phyloP scores from a whole-genome alignment of 345 rosid species.

The Clausena lansium region DNA sequence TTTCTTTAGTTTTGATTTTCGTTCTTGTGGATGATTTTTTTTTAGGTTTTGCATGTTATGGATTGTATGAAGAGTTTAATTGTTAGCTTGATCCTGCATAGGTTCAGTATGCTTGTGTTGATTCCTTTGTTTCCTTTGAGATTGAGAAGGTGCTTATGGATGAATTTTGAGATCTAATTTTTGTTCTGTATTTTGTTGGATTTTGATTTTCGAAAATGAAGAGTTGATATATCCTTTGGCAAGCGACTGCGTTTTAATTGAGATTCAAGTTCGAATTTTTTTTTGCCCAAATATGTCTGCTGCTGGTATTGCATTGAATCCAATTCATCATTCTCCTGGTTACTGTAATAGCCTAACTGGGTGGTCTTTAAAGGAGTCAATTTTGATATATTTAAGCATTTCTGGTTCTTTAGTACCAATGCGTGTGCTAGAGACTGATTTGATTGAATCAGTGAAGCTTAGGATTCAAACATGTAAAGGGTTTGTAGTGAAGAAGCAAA shows the following conservation, averaged over 20 bases:
- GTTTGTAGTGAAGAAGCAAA: constrained; percentile 74
- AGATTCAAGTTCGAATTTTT: too few relatives aligned
- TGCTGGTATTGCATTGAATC: constrained; percentile 64
- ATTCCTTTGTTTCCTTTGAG: constrained; percentile 37
- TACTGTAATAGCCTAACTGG: constrained; percentile 28
- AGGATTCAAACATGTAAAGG: constrained; percentile 85
- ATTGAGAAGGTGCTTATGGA: constrained; percentile 27
- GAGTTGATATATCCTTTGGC: too few relatives aligned
- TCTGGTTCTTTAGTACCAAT: constrained; percentile 68
- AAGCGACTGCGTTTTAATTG: too few relatives aligned
- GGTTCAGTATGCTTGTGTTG: constrained; percentile 51
- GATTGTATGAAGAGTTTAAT: too few relatives aligned
- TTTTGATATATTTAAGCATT: constrained; percentile 54
- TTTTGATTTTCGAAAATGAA: background rate
- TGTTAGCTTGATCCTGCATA: constrained; percentile 32
- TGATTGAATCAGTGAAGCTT: constrained; percentile 78
- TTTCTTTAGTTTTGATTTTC: too few relatives aligned
- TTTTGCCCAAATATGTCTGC: constrained; percentile 47
- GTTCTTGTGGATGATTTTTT: too few relatives aligned
- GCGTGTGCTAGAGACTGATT: constrained; percentile 68
- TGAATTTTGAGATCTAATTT: background rate
- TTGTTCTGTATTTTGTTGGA: background rate
- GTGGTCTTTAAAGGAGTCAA: constrained; percentile 33
- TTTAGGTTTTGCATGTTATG: too few relatives aligned
- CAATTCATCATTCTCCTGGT: constrained; percentile 38